Conservation (phyloP, 148 eudicot genomes). For the Rhododendron kiyosumense region DNA sequence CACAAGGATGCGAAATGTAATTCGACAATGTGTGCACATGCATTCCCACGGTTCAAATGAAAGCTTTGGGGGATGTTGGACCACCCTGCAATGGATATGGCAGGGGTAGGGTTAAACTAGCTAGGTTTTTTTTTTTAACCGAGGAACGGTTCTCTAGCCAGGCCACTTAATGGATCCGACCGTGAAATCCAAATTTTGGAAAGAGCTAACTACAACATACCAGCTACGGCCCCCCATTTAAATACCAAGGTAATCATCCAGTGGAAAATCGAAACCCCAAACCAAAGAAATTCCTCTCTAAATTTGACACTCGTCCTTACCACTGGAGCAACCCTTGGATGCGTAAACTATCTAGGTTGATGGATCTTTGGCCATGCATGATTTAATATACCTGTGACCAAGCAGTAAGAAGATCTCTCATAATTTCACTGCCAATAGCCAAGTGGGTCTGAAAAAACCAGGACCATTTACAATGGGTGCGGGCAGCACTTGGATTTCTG, state of each 20-base stretch:
- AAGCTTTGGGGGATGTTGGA: background rate
- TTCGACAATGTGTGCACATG: background rate
- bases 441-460: background rate
- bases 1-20: background rate
- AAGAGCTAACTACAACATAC: too few species aligned
- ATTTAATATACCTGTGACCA: background rate
- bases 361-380: background rate
- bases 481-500: background rate
- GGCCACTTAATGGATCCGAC: too few species aligned
- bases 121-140: background rate
- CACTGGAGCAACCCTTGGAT: too few species aligned
- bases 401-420: background rate
- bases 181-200: too few species aligned
- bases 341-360: background rate
- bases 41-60: background rate
- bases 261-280: too few species aligned
- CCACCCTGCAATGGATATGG: background rate
- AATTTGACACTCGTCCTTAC: too few species aligned
- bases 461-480: background rate
- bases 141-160: too few species aligned
- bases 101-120: constrained; percentile 7
- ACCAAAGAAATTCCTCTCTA: too few species aligned
- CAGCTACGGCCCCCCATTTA: too few species aligned
- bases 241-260: too few species aligned
- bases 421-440: background rate